Percentiles rank a stretch among this genome's conserved stretches.
Evolutionary conservation across 371 early-diverging fungal species (phyloP).

Genomic region (Mucor circinelloides): DNA sequence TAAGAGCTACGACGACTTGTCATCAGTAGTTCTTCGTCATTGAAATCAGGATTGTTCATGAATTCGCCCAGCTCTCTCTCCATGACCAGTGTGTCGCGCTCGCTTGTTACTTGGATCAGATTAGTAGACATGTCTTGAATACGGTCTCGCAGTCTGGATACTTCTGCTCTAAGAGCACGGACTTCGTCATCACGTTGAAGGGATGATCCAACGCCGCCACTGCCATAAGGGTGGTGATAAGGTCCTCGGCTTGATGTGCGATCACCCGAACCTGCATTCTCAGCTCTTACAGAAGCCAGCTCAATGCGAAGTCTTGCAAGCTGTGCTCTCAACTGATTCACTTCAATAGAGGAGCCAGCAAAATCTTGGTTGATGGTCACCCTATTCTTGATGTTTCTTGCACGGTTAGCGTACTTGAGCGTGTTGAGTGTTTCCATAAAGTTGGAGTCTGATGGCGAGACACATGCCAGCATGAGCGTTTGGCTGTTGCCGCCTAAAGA

Average conservation of each 20-base stretch:
- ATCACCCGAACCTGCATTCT: slow-evolving; percentile 24
- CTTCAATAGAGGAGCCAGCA: slow-evolving; percentile 61
- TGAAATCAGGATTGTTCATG: slow-evolving; percentile 21
- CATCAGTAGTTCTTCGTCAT: not conserved
- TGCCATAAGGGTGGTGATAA: not conserved
- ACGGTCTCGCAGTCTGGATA: slow-evolving; percentile 57
- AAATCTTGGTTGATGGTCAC: slow-evolving; percentile 80
- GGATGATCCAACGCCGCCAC: not conserved
- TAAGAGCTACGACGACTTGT: not conserved
- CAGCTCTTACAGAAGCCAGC: slow-evolving; percentile 53
- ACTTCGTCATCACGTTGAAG: slow-evolving; percentile 49
- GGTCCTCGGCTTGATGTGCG: not conserved
- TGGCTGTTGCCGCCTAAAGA: slow-evolving; percentile 96
- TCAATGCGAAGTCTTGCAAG: slow-evolving; percentile 73
- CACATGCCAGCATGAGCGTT: slow-evolving; percentile 94
- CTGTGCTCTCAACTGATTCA: slow-evolving; percentile 73
- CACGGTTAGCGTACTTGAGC: slow-evolving; percentile 89
- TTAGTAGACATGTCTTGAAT: slow-evolving; percentile 50
- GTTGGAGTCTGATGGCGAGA: slow-evolving; percentile 79
- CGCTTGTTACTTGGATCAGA: slow-evolving; percentile 58
- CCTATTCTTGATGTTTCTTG: slow-evolving; percentile 85
- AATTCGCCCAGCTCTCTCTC: slow-evolving; percentile 54
- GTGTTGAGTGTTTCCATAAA: slow-evolving; percentile 93
- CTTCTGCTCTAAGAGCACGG: slow-evolving; percentile 48
- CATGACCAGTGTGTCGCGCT: slow-evolving; percentile 64